Evolutionary conservation across 2,329 filamentous ascomycete species (phyloP), one percentile per base, ranked within the genome.

Genomic region (Colletotrichum camelliae): DNA sequence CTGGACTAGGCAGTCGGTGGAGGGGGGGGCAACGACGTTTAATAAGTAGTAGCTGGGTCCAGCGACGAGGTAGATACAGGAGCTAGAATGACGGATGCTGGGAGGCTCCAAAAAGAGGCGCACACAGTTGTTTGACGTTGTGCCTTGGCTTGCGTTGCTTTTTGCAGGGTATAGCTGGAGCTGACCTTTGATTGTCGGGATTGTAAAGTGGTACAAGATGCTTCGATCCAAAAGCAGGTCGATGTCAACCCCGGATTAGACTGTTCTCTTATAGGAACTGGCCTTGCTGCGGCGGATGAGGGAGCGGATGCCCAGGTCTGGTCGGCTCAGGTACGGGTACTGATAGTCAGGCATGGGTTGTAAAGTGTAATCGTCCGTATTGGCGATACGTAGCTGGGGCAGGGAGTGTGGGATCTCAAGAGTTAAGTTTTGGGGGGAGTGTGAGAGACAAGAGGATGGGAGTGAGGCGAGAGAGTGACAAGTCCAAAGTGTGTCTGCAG

Each of bases 41-140:
- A 65, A 75, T 68, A 39, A 68, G 67, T 31, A 60, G 37, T 39
- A 39, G 27, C 66, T 37, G 58, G 72, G 68, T 60, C n/a, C 67
- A 31, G 60, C 67, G 67, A 71, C 60, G 61, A 66, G 43, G 33
- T 48, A 74, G 67, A 69, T 66, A 71, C 67, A 60, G 58, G 29
- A 74, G 68, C 48, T 37, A 61, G 58, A 61, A 16, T n/a, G 58
- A 35, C 31, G 21, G 52, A 71, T 68, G 64, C 69, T 65, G 57
- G 64, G 33, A 70, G 52, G 66, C 74, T 74, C 74, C 74, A 76
- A 60, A 37, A 64, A 76, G 60, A 74, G 29, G 71, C 66, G 74
- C 74, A 76, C 74, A 76, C 21, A 74, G 71, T 62, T 74, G 74
- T 76, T 74, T 76, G 74, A 76, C 66, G 71, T 76, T 55, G 70